phyloP scores from a whole-genome alignment of 208 protist genomes.

The Trypanosoma vivax region DNA sequence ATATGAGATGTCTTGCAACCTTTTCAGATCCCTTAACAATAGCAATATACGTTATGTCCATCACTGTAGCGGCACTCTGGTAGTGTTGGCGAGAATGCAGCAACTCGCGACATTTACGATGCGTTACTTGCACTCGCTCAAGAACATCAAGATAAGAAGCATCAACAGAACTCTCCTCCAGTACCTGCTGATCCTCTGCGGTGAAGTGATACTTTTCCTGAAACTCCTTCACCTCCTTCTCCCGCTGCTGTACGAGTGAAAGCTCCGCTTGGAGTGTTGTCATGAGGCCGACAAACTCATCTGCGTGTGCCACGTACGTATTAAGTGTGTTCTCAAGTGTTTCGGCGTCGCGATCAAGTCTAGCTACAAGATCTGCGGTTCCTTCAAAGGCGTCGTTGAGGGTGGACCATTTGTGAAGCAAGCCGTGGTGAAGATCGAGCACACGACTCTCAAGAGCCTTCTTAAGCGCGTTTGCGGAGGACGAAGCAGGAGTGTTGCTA shows the following conservation, averaged over 20 bases:
- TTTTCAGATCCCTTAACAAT: slow-evolving; percentile 57
- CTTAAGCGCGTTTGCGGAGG: slow-evolving; percentile 35
- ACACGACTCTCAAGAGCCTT: slow-evolving; percentile 47
- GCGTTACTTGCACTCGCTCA: slow-evolving; percentile 47
- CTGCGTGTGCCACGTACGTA: slow-evolving; percentile 14
- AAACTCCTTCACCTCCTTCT: slow-evolving; percentile 55
- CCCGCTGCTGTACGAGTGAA: slow-evolving; percentile 39
- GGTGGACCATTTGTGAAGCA: slow-evolving; percentile 45
- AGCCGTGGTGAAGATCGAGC: slow-evolving; percentile 49
- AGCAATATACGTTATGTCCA: slow-evolving; percentile 69
- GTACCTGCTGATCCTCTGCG: slow-evolving; percentile 43
- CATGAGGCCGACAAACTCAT: slow-evolving; percentile 28
- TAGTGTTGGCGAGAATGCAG: slow-evolving; percentile 54
- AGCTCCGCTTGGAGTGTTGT: slow-evolving; percentile 33
- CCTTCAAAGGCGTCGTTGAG: slow-evolving; percentile 57
- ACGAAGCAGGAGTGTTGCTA: background rate
- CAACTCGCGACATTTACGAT: slow-evolving; percentile 53
- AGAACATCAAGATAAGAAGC: slow-evolving; percentile 65
- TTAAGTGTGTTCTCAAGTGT: slow-evolving; percentile 20
- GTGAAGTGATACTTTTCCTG: slow-evolving; percentile 59
- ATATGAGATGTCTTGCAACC: slow-evolving; percentile 54
- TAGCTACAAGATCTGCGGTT: slow-evolving; percentile 33
- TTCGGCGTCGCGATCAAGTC: slow-evolving; percentile 39
- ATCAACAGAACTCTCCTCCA: slow-evolving; percentile 56
- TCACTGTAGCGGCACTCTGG: slow-evolving; percentile 42